Base-by-base conservation (phyloP, 768 basidiomycete genomes). In the Amanita inopinata region DNA sequence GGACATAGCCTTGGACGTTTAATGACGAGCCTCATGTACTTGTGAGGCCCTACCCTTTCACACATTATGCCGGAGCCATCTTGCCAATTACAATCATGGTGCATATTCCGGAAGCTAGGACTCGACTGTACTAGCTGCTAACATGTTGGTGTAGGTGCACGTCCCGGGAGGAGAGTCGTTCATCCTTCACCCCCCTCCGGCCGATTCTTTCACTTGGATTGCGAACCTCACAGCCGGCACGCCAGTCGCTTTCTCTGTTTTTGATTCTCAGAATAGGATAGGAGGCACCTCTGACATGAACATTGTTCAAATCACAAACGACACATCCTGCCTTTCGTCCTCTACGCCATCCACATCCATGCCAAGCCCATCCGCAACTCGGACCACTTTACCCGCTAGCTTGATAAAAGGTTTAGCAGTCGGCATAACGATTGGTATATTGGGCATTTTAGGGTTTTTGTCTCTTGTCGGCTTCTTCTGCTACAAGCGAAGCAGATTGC, bases 1-100 rank as follows among this genome's bases (percentile, higher is more conserved):
- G 52, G n/a, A n/a, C n/a, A n/a, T n/a, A n/a, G n/a, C n/a, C n/a
- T 54, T 27, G 11, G n/a, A 12, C 18, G 4, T 30, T 23, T 23
- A 28, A 12, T 14, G 2, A 22, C 11, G 3, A 7, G 17, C 12
- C 37, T 45, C 20, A 43, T 36, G 24, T 28, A 15, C 17, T 18
- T 24, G 28, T 18, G n/a, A 46, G 59, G 23, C 40, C 54, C 27
- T 61, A 53, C 38, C 51, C 52, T 1, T 59, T 58, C 34, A 56
- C 49, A 12, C 43, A 49, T 9, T 59, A 54, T 33, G 43, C 33
- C 9, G 35, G 47, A 11, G 56, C 57, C 1, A 34, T 51, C 0
- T 52, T 53, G 37, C 60, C 58, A 24, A 44, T 61, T 19, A 54
- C 54, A 3, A 48, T 58, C 32, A 40, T 51, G 35, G 60, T 59